Base-by-base conservation (phyloP, 805 yeast genomes). In the Kodamaea hsintzibuensis region DNA sequence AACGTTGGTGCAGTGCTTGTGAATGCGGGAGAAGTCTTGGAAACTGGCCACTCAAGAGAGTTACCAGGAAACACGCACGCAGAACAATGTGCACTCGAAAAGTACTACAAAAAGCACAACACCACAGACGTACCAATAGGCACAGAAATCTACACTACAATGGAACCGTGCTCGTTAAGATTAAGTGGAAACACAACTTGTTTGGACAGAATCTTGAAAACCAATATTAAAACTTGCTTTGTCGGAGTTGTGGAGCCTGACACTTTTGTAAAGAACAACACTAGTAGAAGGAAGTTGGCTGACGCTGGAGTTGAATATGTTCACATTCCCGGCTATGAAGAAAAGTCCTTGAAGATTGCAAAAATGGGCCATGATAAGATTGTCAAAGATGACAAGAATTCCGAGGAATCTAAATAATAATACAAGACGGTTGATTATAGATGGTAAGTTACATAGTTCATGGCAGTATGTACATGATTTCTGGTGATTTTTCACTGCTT, bases 21-120 rank as follows among this genome's bases (percentile, higher is more conserved):
- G 0, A 71, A 79, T 52, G 62, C 70, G 49, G 87, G 88, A 39
- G 63, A 80, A 50, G 74, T 93, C 0, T 66, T 95, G n/a, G 78
- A 88, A 7, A 84, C 89, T 0, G 99, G 99, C 0, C 91, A 82
- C 64, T 90, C 98, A 0, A 78, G 98, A 52, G 99, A 95, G 68
- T 73, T 92, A 1, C 89, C 87, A 16, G 99, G 98, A 0, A 95
- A 93, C 69, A 93, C 99, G 0, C 99, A 93, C 68, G 99, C 99
- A 2, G 99, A 95, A 64, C 97, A 95, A 67, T 88, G 96, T 74
- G 97, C 97, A 0, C 66, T 95, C 53, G 88, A 85, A 33, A 95
- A 95, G 68, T 87, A 85, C 60, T 82, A 77, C 53, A 60, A 64
- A 6, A 61, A 69, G 39, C 66, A 70, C 1, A 74, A 74, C 9